Evolutionary conservation across 2,329 filamentous ascomycete species (phyloP).

Genomic region (Aspergillus jensenii): DNA sequence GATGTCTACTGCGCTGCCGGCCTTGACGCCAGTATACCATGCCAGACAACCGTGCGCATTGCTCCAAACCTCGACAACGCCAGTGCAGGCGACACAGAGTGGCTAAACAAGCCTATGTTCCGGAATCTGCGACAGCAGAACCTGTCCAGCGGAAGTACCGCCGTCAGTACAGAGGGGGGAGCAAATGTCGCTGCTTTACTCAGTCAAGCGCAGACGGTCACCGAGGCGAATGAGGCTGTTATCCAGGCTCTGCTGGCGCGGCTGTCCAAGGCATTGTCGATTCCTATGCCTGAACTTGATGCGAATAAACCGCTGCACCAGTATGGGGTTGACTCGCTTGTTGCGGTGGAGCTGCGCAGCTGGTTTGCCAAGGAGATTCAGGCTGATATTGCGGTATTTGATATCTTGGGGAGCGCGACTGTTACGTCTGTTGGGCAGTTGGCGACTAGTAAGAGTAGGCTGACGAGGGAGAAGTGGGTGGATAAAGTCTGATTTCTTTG

Average conservation of each 20-base stretch:
- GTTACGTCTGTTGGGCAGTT: background rate
- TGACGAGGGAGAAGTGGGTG: background rate
- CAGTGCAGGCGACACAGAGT: background rate
- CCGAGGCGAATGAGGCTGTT: background rate
- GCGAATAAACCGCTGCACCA: background rate
- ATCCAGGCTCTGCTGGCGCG: background rate
- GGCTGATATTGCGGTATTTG: conserved; percentile 6
- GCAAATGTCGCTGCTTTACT: background rate
- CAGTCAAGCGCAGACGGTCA: background rate
- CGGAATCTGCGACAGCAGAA: background rate
- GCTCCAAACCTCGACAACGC: background rate
- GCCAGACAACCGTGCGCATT: background rate
- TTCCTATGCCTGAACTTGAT: background rate
- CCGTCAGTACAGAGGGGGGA: background rate
- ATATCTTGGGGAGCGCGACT: background rate
- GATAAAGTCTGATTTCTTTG: background rate
- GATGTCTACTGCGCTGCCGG: background rate
- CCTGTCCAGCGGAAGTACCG: background rate
- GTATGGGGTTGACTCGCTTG: background rate
- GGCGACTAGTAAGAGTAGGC: background rate
- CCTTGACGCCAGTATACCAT: background rate
- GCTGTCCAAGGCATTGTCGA: background rate
- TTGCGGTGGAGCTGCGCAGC: conserved; percentile 7
- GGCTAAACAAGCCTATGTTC: background rate
- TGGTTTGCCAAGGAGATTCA: conserved; percentile 2